Evolutionary conservation across 352 stramenopile species (phyloP), one percentile per base, ranked within the genome.

Genomic region (Peronospora belbahrii): DNA sequence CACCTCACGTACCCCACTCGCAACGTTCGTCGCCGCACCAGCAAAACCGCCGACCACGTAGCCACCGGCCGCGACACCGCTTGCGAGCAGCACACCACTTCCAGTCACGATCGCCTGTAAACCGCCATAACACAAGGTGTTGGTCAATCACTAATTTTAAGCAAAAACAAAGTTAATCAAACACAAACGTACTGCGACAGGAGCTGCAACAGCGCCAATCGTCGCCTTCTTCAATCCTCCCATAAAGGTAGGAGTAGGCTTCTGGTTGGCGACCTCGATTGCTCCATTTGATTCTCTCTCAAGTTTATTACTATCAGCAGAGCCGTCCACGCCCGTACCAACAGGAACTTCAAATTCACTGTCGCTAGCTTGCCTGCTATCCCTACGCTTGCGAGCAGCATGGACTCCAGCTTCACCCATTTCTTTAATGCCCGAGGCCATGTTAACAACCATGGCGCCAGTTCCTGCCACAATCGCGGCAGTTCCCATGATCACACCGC

Each of bases 371-470:
- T 62, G 56, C 30, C 82, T 78, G 47, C 67, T 82, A 24, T 57
- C 59, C 34, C 71, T 82, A 39, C 70, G 74, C 41, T 74, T 76
- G n/a, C 74, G 68, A 3, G 73, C 77, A 0, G 79, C 78, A 18
- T 91, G 62, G n/a, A 91, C 74, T 6, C 82, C 79, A 3, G 82
- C 82, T 33, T 94, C 74, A 30, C 82, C 74, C 82, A 94, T 94
- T 50, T 94, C 82, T 51, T 90, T 90, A 38, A 94, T 72, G 15
- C 82, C 82, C 15, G 85, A 71, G 9, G 77, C 82, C 22, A 94
- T 37, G 36, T 90, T 94, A 17, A 77, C 72, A 36, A 89, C 77
- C 77, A 94, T 90, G 8, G 79, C 79, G 14, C 76, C 70, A 43
- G 79, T 70, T 13, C 82, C 82, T 13, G 73, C 74, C 25, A 88